Evolutionary conservation across 768 basidiomycete genomes (phyloP).

Genomic region (Tylopilus cervinicoccineus): DNA sequence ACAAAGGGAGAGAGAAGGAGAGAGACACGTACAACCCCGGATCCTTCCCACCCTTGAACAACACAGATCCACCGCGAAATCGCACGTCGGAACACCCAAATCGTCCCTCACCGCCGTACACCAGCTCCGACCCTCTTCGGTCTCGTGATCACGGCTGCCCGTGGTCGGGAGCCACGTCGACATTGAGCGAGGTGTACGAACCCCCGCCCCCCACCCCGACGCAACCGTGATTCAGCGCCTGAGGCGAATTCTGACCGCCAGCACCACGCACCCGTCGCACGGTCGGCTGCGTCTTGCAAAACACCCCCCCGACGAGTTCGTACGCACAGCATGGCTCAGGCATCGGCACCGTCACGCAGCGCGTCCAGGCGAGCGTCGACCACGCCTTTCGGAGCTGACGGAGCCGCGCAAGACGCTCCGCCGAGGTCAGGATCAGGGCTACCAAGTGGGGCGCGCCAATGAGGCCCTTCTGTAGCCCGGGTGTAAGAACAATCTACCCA

Average conservation of each 20-base stretch:
- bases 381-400: constrained; percentile 35
- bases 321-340: constrained; percentile 46
- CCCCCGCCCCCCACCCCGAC: not conserved
- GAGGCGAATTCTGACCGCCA: too few species aligned
- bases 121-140: not conserved
- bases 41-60: constrained; percentile 31
- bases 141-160: not conserved
- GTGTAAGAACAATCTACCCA: too few species aligned
- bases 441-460: too few species aligned
- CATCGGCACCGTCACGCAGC: constrained; percentile 24
- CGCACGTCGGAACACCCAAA: constrained; percentile 41
- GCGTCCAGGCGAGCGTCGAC: constrained; percentile 29
- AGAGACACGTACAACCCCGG: constrained; percentile 10
- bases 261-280: not conserved
- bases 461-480: too few species aligned
- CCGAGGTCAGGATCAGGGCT: not conserved
- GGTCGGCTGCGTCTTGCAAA: constrained; percentile 39
- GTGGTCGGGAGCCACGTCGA: constrained; percentile 18
- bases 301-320: constrained; percentile 58
- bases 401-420: constrained; percentile 32
- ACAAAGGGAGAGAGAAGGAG: too few species aligned
- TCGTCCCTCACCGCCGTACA: constrained; percentile 29
- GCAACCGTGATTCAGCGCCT: too few species aligned
- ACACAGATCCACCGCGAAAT: constrained; percentile 62
- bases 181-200: too few species aligned